These are phyloP conservation scores for Alternaria arbusti DNA, from an alignment of 2,329 filamentous ascomycete genomes.

Conservation along the genomic window DNA sequence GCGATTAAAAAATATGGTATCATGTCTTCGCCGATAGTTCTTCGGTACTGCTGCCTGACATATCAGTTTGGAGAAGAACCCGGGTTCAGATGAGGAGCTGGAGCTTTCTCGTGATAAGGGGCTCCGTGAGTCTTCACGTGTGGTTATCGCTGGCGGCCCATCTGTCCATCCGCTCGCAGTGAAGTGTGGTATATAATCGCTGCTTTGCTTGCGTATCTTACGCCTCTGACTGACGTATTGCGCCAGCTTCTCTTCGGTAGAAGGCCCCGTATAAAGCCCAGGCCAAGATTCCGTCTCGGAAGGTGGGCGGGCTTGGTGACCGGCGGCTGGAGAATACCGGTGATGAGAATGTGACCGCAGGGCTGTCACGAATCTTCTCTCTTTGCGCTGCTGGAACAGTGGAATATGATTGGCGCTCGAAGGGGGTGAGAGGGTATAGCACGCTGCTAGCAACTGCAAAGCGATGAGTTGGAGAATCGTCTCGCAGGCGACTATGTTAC, in stretches of 20 bases:
- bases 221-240: conserved; percentile 14
- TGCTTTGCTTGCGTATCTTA: not conserved
- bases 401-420: conserved; percentile 17
- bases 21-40: conserved; percentile 6
- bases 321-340: conserved; percentile 32
- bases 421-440: conserved; percentile 24
- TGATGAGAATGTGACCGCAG: conserved; percentile 25
- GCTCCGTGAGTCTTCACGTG: not conserved
- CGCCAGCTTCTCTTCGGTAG: conserved; percentile 21
- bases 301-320: conserved; percentile 31
- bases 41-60: conserved; percentile 16
- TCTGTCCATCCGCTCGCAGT: conserved; percentile 5
- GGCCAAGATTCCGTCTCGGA: conserved; percentile 31
- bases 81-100: conserved; percentile 7
- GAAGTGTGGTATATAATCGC: not conserved
- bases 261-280: conserved; percentile 22
- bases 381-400: conserved; percentile 14
- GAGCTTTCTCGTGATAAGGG: conserved; percentile 7
- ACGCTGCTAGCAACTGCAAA: conserved; percentile 33
- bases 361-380: conserved; percentile 15
- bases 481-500: conserved; percentile 12
- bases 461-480: conserved; percentile 26
- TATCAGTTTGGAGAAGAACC: conserved; percentile 16
- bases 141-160: not conserved
- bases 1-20: conserved; percentile 5